A percentile compares a stretch with the other conserved stretches of the same genome.
Conservation (phyloP, 1,284 basidiomycete species). For the Ceratobasidium sp. region DNA sequence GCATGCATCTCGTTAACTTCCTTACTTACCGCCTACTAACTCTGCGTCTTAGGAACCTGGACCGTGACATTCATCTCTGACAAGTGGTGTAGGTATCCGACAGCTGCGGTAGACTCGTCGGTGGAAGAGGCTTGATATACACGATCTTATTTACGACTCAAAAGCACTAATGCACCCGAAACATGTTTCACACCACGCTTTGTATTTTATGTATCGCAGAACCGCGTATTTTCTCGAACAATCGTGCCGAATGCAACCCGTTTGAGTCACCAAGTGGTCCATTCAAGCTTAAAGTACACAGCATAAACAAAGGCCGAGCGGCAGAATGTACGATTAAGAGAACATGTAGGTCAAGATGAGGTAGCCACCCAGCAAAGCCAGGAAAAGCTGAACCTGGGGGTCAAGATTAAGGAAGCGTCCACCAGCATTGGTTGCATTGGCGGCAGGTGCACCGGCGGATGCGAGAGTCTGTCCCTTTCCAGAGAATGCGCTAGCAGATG, state of each 20-base stretch:
- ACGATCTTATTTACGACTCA: slow-evolving; percentile 1
- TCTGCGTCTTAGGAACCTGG: slow-evolving; percentile 75
- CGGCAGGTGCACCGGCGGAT: slow-evolving; percentile 45
- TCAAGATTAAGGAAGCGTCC: slow-evolving; percentile 63
- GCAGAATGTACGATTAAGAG: slow-evolving; percentile 53
- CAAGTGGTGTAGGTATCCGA: slow-evolving; percentile 83
- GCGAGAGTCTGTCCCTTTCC: slow-evolving; percentile 78
- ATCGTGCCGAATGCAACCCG: too few species aligned
- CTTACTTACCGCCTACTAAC: slow-evolving; percentile 44
- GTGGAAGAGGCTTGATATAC: slow-evolving; percentile 50
- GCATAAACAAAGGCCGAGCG: too few species aligned
- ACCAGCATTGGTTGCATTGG: slow-evolving; percentile 53
- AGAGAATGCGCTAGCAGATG: slow-evolving; percentile 62
- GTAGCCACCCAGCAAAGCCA: slow-evolving; percentile 70
- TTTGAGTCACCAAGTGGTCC: too few species aligned
- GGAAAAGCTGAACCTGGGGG: slow-evolving; percentile 70
- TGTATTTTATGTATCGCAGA: too few species aligned
- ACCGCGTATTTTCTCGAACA: too few species aligned
- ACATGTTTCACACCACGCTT: too few species aligned
- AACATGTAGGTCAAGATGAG: slow-evolving; percentile 58
- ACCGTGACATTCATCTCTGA: slow-evolving; percentile 91
- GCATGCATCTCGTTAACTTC: background rate
- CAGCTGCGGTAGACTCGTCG: slow-evolving; percentile 57
- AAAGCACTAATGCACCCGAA: too few species aligned
- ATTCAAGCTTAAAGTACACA: too few species aligned